A percentile compares a stretch with the other conserved stretches of the same genome.
These are phyloP conservation scores for Dryas drummondii DNA, from an alignment of 306 rosid genomes.

Conservation along the genomic window DNA sequence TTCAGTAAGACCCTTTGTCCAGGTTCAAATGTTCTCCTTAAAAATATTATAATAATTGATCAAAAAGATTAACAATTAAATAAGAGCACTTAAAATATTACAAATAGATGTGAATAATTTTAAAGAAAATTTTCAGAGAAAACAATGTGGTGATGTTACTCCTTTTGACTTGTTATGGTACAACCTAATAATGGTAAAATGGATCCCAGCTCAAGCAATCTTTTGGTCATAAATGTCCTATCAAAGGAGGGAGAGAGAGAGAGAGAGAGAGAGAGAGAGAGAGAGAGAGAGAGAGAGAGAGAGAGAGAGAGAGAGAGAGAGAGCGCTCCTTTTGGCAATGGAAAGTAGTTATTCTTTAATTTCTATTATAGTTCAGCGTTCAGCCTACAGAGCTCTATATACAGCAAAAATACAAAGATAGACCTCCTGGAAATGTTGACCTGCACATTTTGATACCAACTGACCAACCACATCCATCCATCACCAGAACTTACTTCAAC, in stretches of 20 bases:
- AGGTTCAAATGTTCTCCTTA: background rate
- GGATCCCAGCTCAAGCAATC: too few species aligned
- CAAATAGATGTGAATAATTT: background rate
- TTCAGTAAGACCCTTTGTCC: background rate
- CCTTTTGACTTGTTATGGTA: too few species aligned
- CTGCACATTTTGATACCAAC: slow-evolving; percentile 4
- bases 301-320: background rate
- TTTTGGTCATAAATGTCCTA: too few species aligned
- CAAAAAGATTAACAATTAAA: background rate
- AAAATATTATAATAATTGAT: background rate
- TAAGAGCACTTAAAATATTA: background rate
- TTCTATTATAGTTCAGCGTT: background rate
- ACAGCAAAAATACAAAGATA: background rate
- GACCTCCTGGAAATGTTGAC: slow-evolving; percentile 10
- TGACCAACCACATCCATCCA: background rate
- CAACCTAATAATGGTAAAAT: too few species aligned
- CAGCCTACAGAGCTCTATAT: slow-evolving; percentile 1
- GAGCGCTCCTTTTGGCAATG: background rate
- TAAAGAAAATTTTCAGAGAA: too few species aligned
- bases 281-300: too few species aligned
- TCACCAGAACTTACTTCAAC: background rate
- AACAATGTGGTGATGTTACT: too few species aligned
- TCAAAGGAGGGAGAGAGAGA: background rate
- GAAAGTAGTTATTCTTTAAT: background rate
- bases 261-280: background rate